Evolutionary conservation across 345 rosid species (phyloP), one percentile per base, ranked within the genome.

Genomic region (Lepidium didymum): DNA sequence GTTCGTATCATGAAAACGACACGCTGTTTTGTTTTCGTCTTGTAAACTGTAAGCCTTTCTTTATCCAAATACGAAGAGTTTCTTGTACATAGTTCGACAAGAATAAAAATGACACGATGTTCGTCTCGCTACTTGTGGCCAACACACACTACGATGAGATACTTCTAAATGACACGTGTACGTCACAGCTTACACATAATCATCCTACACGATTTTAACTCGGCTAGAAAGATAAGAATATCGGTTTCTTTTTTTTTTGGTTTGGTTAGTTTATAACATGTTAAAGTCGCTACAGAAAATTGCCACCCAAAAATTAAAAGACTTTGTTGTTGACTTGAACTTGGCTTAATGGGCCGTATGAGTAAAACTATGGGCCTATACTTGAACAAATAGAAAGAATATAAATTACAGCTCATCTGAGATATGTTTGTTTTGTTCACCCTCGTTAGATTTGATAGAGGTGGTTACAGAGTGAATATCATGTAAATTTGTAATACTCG

Each of bases 1-100:
- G 55, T 34, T 41, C 45, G 4, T 27, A 21, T 44, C 72, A 50
- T 8, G 62, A 64, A 66, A 51, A 66, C 67, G 77, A 66, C 67
- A 51, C 54, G 7, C 46, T 41, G 67, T 57, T 73, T 58, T 19
- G 1, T 37, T 27, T 64, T 14, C 68, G 61, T 70, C 29, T 70
- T 49, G 18, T 27, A 10, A 37, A 46, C 25, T 12, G 19, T 47
- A 35, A 21, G 23, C 38, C 43, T 36, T 18, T 70, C 60, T 43
- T 40, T 51, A 62, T 62, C 68, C 40, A 23, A 27, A 27, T 42
- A 31, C 41, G 64, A 34, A 35, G 57, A 29, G n/a, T 33, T 38
- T 64, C 45, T 38, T 64, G 38, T 56, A 56, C 46, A 72, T 41
- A 19, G 53, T 65, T 73, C 62, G 7, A 8, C 10, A 4, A 43